Conservation (phyloP, 2,329 filamentous ascomycete genomes). For the Diaporthe australafricana region DNA sequence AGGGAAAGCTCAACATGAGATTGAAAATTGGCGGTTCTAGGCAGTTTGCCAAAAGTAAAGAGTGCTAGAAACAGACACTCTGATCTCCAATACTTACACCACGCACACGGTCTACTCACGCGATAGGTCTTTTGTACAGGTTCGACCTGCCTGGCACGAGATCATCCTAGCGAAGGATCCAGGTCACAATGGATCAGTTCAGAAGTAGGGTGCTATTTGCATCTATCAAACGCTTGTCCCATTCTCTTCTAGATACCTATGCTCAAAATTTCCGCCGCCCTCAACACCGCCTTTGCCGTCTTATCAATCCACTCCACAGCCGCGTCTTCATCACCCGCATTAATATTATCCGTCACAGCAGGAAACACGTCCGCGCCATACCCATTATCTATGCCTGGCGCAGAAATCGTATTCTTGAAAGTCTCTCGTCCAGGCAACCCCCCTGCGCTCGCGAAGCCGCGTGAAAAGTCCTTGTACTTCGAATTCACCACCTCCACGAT, state of each 20-base stretch:
- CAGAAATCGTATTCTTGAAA: slow-evolving; percentile 14
- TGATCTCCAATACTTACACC: no score
- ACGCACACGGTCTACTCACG: no score
- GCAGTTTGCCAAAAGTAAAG: no score
- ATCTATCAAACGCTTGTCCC: not conserved
- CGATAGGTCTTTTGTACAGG: no score
- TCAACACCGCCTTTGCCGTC: slow-evolving; percentile 6
- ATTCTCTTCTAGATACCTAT: not conserved
- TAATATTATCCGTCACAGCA: slow-evolving; percentile 7
- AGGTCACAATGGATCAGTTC: no score
- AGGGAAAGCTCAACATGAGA: no score
- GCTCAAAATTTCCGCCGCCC: slow-evolving; percentile 4
- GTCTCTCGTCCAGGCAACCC: slow-evolving; percentile 5
- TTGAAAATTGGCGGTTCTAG: no score
- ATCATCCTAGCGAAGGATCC: no score
- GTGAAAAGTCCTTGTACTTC: slow-evolving; percentile 1
- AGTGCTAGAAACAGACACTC: no score
- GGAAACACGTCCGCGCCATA: slow-evolving; percentile 7
- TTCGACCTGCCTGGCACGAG: no score
- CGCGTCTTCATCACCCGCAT: not conserved
- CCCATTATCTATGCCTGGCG: slow-evolving; percentile 1
- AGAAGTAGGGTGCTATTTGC: no score
- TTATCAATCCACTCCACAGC: slow-evolving; percentile 2
- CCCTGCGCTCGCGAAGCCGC: slow-evolving; percentile 4
- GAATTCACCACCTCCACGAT: slow-evolving; percentile 9